phyloP scores from a whole-genome alignment of 768 basidiomycete species.

The Mycena albidolilacea region DNA sequence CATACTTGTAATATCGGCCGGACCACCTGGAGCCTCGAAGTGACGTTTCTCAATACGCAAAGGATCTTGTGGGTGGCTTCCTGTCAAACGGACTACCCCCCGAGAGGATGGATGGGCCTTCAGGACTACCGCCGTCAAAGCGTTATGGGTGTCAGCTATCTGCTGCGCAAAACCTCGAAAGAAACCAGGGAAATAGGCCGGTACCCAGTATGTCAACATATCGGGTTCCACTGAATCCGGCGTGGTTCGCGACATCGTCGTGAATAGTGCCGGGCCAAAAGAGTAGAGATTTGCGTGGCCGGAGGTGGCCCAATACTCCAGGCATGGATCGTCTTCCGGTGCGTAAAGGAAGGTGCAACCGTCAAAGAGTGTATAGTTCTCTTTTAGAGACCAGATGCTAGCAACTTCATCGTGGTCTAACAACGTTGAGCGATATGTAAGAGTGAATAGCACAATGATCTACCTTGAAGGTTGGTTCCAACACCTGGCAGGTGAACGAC shows the following conservation, averaged over 20 bases:
- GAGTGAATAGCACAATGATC: too few species aligned
- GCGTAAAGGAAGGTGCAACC: too few species aligned
- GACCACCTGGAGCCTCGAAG: slow-evolving; percentile 44
- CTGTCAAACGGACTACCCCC: slow-evolving; percentile 47
- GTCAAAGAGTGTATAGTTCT: slow-evolving; percentile 37
- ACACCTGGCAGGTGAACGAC: slow-evolving; percentile 53
- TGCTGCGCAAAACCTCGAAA: slow-evolving; percentile 44
- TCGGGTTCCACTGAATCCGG: slow-evolving; percentile 42
- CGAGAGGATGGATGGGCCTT: slow-evolving; percentile 46
- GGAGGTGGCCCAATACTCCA: slow-evolving; percentile 41
- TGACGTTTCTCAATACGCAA: slow-evolving; percentile 47
- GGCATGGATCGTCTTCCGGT: slow-evolving; percentile 44
- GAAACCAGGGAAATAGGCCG: slow-evolving; percentile 46
- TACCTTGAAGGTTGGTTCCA: slow-evolving; percentile 54
- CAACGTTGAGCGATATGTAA: background rate
- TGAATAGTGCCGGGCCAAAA: slow-evolving; percentile 40
- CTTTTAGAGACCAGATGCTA: slow-evolving; percentile 47
- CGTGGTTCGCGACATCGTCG: slow-evolving; percentile 39
- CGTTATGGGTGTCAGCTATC: slow-evolving; percentile 41
- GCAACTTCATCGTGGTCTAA: slow-evolving; percentile 52
- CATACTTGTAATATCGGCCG: slow-evolving; percentile 44
- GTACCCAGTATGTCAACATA: slow-evolving; percentile 44
- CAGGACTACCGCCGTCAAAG: slow-evolving; percentile 44
- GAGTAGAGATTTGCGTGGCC: slow-evolving; percentile 46
- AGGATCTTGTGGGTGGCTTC: slow-evolving; percentile 47